A percentile compares a stretch with the other conserved stretches of the same genome.
Conservation (phyloP, 2,329 filamentous ascomycete genomes). For the Dactylellina leptospora region DNA sequence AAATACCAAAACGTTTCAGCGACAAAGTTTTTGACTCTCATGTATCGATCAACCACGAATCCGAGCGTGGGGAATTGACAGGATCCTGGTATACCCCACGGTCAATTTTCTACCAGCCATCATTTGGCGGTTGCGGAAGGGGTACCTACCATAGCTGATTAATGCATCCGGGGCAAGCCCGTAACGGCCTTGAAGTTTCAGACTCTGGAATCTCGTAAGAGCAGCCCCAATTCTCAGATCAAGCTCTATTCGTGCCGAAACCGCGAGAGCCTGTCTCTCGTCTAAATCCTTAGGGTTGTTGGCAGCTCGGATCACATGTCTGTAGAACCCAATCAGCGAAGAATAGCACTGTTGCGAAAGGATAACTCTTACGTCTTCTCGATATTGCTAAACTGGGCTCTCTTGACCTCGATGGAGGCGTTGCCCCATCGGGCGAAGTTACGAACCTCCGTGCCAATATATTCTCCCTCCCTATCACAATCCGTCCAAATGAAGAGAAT, state of each 20-base stretch:
- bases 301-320: conserved; percentile 84
- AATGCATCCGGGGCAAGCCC: conserved; percentile 70
- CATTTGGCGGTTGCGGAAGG: background rate
- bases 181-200: conserved; percentile 77
- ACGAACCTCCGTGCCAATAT: conserved; percentile 91
- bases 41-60: conserved; percentile 96
- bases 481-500: conserved; percentile 97
- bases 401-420: conserved; percentile 76
- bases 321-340: conserved; percentile 41
- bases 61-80: conserved; percentile 97
- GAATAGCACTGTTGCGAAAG: conserved; percentile 7
- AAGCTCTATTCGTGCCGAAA: conserved; percentile 86
- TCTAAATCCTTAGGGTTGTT: conserved; percentile 79
- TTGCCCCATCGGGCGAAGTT: conserved; percentile 81
- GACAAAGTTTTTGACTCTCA: conserved; percentile 90
- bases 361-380: conserved; percentile 74
- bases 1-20: conserved; percentile 94
- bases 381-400: conserved; percentile 94
- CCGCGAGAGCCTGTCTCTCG: conserved; percentile 84
- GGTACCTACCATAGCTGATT: conserved; percentile 78
- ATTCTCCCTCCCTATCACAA: conserved; percentile 95
- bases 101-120: background rate
- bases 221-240: conserved; percentile 91
- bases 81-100: conserved; percentile 67
- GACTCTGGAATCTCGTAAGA: conserved; percentile 87